A percentile compares a stretch with the other conserved stretches of the same genome.
These are phyloP conservation scores for Prunus padus DNA, from an alignment of 306 rosid genomes.

Conservation along the genomic window DNA sequence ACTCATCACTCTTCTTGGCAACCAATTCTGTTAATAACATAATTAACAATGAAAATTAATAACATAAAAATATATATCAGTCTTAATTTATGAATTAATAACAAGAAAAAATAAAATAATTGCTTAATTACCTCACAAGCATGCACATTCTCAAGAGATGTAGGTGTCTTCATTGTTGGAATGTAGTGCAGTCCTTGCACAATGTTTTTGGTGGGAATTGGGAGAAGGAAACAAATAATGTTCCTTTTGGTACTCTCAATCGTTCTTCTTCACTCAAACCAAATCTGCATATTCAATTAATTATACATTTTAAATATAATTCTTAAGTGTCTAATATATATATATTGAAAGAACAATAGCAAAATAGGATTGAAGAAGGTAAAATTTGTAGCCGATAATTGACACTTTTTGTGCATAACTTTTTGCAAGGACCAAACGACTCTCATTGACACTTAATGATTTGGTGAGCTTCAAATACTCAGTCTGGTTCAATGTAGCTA, in stretches of 20 bases:
- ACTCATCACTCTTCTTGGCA: constrained; percentile 81
- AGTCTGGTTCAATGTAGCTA: constrained; percentile 32
- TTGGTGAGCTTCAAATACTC: constrained; percentile 44
- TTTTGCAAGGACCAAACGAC: constrained; percentile 38
- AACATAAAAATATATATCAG: background rate
- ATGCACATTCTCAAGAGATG: constrained; percentile 50
- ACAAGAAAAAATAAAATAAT: background rate
- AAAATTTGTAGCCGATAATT: background rate
- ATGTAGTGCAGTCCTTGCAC: constrained; percentile 65
- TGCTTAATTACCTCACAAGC: constrained; percentile 69
- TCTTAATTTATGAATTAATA: no score
- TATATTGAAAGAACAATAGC: background rate
- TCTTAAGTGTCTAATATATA: background rate
- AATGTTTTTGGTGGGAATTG: constrained; percentile 66
- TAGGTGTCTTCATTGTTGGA: constrained; percentile 72
- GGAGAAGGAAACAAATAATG: constrained; percentile 66
- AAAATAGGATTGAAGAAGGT: no score
- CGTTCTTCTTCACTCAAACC: constrained; percentile 60
- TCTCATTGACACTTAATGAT: constrained; percentile 26
- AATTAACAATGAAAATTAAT: background rate
- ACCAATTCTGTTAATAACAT: constrained; percentile 44
- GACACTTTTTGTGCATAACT: constrained; percentile 42
- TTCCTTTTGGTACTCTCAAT: constrained; percentile 60
- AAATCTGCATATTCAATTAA: constrained; percentile 30
- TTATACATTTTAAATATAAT: background rate